Conservation (phyloP, 352 stramenopile genomes). For the Phytophthora sojae region DNA sequence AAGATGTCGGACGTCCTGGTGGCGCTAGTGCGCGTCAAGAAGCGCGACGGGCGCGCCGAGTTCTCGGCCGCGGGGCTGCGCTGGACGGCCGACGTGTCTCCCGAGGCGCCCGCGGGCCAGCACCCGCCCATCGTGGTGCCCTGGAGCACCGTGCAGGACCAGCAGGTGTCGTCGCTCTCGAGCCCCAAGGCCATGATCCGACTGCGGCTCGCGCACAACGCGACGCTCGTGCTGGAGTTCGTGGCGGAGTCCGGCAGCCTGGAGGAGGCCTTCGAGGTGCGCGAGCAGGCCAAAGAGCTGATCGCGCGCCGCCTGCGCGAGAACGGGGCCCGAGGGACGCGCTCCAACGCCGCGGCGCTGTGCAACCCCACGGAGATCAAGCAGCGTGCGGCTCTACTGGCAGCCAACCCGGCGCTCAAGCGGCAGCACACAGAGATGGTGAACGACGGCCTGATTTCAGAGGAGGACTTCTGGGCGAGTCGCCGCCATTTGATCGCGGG, state of each 20-base stretch:
- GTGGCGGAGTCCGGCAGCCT: slow-evolving; percentile 50
- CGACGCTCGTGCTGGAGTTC: slow-evolving; percentile 81
- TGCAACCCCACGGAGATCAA: slow-evolving; percentile 87
- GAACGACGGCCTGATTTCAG: slow-evolving; percentile 85
- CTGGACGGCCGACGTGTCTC: slow-evolving; percentile 59
- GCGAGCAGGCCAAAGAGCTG: slow-evolving; percentile 75
- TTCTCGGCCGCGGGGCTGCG: slow-evolving; percentile 66
- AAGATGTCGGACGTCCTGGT: slow-evolving; percentile 50
- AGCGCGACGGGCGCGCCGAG: slow-evolving; percentile 73
- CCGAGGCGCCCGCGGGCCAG: slow-evolving; percentile 21
- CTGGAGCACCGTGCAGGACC: slow-evolving; percentile 79
- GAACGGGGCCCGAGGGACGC: slow-evolving; percentile 46
- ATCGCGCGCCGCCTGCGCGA: slow-evolving; percentile 64
- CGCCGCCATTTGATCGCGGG: slow-evolving; percentile 84
- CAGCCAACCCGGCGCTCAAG: slow-evolving; percentile 80
- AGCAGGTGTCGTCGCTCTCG: slow-evolving; percentile 81
- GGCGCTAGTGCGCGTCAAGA: slow-evolving; percentile 79
- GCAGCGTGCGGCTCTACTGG: slow-evolving; percentile 79
- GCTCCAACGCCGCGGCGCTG: slow-evolving; percentile 56
- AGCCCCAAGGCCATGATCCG: slow-evolving; percentile 87
- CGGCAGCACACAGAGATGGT: slow-evolving; percentile 90
- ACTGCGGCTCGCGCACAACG: slow-evolving; percentile 68
- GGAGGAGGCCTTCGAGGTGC: slow-evolving; percentile 71
- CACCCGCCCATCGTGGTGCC: slow-evolving; percentile 61
- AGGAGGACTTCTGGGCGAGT: slow-evolving; percentile 89